Base-by-base conservation (phyloP, 1,284 basidiomycete species). In the Sanghuangporus sanghuang region DNA sequence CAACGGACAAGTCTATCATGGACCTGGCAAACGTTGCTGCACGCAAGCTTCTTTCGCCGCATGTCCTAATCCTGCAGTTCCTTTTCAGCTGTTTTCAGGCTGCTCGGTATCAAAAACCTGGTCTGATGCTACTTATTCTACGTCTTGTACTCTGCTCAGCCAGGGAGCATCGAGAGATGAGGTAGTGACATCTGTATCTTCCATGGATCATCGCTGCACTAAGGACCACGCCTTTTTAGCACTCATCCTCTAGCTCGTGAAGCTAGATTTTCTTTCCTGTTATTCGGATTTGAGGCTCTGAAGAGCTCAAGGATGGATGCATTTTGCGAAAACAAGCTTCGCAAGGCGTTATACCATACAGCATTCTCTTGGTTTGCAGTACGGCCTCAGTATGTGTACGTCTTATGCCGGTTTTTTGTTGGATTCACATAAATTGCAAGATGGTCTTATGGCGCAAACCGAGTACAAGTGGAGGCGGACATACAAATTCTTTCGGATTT, bases 321-420 rank as follows among this genome's bases (percentile, higher is more conserved):
- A 0, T 85, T 87, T 64, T 90, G 94, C 64, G 96, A 99, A 75
- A 82, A 87, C 67, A 75, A 84, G 27, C 78, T 96, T 61, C 84
- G 97, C 55, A 85, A 92, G 67, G 82, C 81, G 57, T 77, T 99
- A 11, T 98, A 94, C 74, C 76, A 78, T 9, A 83, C 89, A 1
- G 94, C 93, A 0, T 92, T 95, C 68, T 85, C 87, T 3, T 99
- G 97, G 97, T 99, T 99, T 75, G 80, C 89, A n/a, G 83, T 89
- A 40, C 83, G 89, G 14, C 92, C 94, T 9, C 91, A 93, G 93
- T 95, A 72, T 74, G 90, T 76, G 1, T 2, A 56, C 39, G 6
- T 38, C 12, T 36, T 50, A 3, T 57, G 38, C 48, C 27, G 32
- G 49, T 39, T 21, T 44, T 49, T 16, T 14, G n/a, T 61, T 66